phyloP scores from a whole-genome alignment of 2,329 filamentous ascomycete genomes.

The Epichloe baconii region DNA sequence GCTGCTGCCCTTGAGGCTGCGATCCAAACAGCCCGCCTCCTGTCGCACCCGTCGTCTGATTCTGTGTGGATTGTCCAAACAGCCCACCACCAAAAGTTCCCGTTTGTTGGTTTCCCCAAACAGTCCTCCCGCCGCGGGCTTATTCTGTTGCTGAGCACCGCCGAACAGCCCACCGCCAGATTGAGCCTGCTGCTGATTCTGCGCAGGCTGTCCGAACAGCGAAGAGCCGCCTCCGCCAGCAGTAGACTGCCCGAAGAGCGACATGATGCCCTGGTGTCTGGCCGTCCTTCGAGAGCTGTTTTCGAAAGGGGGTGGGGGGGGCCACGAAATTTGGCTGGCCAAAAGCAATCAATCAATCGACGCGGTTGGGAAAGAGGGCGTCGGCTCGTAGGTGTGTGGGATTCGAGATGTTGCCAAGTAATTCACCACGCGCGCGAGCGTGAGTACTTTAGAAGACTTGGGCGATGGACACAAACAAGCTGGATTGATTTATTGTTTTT shows the following conservation, averaged over 20 bases:
- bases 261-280: slow-evolving; percentile 14
- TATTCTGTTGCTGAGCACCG: slow-evolving; percentile 2
- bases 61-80: slow-evolving; percentile 7
- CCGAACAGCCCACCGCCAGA: slow-evolving; percentile 7
- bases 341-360: not conserved
- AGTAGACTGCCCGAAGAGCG: slow-evolving; percentile 21
- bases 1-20: slow-evolving; percentile 11
- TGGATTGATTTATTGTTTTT: not conserved
- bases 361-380: too few relatives aligned
- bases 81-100: slow-evolving; percentile 4
- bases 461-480: too few relatives aligned
- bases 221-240: slow-evolving; percentile 9
- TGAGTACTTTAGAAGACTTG: not conserved
- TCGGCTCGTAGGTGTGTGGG: not conserved
- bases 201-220: slow-evolving; percentile 16
- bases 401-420: not conserved
- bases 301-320: not conserved
- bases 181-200: slow-evolving; percentile 5
- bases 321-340: too few relatives aligned
- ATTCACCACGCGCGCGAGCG: not conserved
- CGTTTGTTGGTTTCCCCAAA: slow-evolving; percentile 5
- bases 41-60: not conserved
- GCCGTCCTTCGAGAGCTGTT: not conserved
- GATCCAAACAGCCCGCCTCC: slow-evolving; percentile 11
- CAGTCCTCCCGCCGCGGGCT: slow-evolving; percentile 4